Base-by-base conservation (phyloP, 257 asterid genomes). In the Ilex aquifolium region DNA sequence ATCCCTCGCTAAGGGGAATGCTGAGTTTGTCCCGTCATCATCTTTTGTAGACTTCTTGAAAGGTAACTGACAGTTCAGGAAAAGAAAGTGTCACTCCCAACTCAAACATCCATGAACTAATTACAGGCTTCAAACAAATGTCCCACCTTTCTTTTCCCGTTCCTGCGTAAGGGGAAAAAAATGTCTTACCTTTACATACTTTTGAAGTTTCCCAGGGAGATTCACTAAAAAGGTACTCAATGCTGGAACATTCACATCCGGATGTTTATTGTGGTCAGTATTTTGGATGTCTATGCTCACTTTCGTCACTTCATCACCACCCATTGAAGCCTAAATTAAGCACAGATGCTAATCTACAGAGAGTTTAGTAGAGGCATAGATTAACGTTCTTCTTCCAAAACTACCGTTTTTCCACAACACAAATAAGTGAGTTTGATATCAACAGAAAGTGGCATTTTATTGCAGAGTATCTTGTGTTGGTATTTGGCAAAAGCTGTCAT, bases 1-100 rank as follows among this genome's bases (percentile, higher is more conserved):
- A 60, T 68, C 64, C 48, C 55, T 68, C 64, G 73, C 46, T 7
- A 59, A 32, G 56, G 67, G 30, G 60, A 64, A 17, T 44, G 72
- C 68, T 32, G 76, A 54, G 64, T 61, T 65, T 31, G 56, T 44
- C 2, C 60, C 31, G 44, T 27, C 55, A 46, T 69, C 76, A 55
- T 62, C 66, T 55, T 54, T 75, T 73, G 62, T 78, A 69, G 50
- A 64, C 59, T 63, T 71, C 55, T 75, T 80, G 44, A 78, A 64
- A 65, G 61, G 71, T 13, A 72, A 68, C 88, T 81, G 79, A 36
- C 59, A 60, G 68, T 64, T 64, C 72, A 17, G 30, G 70, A 62
- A 52, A 59, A 13, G 54, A 64, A 0, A 36, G 17, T 32, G 40
- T 72, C 36, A 8, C 12, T 56, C 44, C 27, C 27, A 56, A 69